Evolutionary conservation across 2,329 filamentous ascomycete species (phyloP).

Genomic region (Colletotrichum sp.): DNA sequence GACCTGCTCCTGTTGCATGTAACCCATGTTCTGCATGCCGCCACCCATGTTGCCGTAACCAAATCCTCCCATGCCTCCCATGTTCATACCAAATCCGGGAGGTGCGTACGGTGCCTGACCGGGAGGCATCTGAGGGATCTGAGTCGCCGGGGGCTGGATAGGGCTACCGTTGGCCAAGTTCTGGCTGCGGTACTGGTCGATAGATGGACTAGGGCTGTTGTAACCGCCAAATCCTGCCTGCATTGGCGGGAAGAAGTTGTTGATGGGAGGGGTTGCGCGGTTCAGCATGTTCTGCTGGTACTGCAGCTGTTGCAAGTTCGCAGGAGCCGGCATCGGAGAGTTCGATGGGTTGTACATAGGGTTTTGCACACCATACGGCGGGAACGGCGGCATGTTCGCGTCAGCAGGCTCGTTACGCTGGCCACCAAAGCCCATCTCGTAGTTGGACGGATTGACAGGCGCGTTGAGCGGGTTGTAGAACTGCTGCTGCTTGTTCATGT

Average conservation of each 20-base stretch:
- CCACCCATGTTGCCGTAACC: conserved; percentile 50
- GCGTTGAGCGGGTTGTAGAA: conserved; percentile 59
- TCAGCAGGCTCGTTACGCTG: conserved; percentile 61
- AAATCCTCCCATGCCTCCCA: conserved; percentile 48
- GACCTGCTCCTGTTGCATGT: conserved; percentile 61
- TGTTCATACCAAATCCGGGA: conserved; percentile 55
- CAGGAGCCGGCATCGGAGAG: conserved; percentile 50
- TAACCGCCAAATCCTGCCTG: conserved; percentile 62
- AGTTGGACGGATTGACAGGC: conserved; percentile 44
- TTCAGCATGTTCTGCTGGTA: conserved; percentile 65
- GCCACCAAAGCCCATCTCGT: conserved; percentile 56
- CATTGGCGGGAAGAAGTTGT: conserved; percentile 62
- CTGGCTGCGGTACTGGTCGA: conserved; percentile 63
- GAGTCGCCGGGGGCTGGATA: conserved; percentile 48
- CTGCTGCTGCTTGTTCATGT: conserved; percentile 45
- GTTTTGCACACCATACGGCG: conserved; percentile 54
- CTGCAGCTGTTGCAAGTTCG: conserved; percentile 60
- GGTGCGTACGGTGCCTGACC: conserved; percentile 51
- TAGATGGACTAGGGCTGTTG: conserved; percentile 48
- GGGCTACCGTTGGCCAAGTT: conserved; percentile 57
- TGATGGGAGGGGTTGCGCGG: conserved; percentile 58
- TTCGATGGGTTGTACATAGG: conserved; percentile 56
- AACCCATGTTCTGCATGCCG: conserved; percentile 55
- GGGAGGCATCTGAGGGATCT: conserved; percentile 46
- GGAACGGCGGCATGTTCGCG: conserved; percentile 53